A percentile compares a stretch with the other conserved stretches of the same genome.
These are phyloP conservation scores for Scedosporium boydii DNA, from an alignment of 2,329 filamentous ascomycete genomes.

Conservation along the genomic window DNA sequence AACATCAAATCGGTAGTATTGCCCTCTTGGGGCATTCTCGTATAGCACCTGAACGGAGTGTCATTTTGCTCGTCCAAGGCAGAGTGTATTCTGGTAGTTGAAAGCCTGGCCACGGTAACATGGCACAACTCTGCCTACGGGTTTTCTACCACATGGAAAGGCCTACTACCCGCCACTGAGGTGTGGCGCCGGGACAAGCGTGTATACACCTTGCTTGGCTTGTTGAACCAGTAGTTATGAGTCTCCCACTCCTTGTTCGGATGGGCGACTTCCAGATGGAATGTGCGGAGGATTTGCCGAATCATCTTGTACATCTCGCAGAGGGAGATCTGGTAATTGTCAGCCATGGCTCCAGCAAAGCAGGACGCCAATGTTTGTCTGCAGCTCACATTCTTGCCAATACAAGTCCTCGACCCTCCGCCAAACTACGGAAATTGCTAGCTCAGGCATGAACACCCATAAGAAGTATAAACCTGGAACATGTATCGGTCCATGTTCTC, in stretches of 20 bases:
- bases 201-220: not conserved
- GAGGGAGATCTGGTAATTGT: not conserved
- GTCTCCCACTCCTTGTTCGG: not conserved
- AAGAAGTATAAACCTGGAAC: not conserved
- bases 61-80: too few species aligned
- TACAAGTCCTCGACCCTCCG: not conserved
- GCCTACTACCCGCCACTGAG: too few species aligned
- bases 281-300: not conserved
- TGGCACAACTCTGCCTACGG: too few species aligned
- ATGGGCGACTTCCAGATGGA: not conserved
- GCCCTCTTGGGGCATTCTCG: too few species aligned
- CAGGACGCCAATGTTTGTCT: too few species aligned
- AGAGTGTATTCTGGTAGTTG: too few species aligned
- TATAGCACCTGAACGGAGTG: too few species aligned
- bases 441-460: not conserved
- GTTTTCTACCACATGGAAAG: too few species aligned
- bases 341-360: not conserved
- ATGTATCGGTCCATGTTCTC: not conserved
- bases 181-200: not conserved
- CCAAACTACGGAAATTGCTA: not conserved
- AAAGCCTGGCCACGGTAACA: too few species aligned
- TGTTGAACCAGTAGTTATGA: not conserved
- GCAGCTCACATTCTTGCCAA: not conserved
- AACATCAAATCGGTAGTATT: too few species aligned
- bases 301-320: slow-evolving; percentile 2